phyloP scores from a whole-genome alignment of 2,329 filamentous ascomycete genomes.

The Corinectria fuckeliana region DNA sequence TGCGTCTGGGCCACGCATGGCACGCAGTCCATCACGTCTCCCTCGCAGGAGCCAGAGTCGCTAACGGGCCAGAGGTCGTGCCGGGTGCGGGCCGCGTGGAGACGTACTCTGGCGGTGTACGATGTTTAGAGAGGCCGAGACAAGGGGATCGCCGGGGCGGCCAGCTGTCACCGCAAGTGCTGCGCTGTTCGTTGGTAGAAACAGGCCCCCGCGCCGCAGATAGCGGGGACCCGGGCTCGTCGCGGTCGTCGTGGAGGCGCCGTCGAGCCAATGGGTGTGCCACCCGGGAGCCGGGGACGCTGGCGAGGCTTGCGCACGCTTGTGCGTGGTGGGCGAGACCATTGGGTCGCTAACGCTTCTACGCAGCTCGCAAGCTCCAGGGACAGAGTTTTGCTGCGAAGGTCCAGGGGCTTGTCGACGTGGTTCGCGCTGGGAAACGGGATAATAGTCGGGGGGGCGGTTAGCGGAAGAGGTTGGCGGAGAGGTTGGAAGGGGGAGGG shows the following conservation, averaged over 20 bases:
- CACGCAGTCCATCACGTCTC: no score
- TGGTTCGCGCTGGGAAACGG: neutral
- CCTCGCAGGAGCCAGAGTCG: slow-evolving; percentile 21
- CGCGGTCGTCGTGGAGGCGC: slow-evolving; percentile 11
- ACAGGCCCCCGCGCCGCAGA: slow-evolving; percentile 18
- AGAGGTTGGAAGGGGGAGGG: neutral
- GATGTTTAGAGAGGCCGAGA: slow-evolving; percentile 25
- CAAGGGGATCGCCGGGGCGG: slow-evolving; percentile 24
- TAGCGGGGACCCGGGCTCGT: slow-evolving; percentile 18
- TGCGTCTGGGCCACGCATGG: slow-evolving; percentile 26
- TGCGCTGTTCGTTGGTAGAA: slow-evolving; percentile 30
- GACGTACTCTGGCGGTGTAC: slow-evolving; percentile 38
- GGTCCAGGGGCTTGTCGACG: slow-evolving; percentile 6
- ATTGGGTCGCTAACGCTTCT: slow-evolving; percentile 30
- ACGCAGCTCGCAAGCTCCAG: neutral
- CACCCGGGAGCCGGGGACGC: slow-evolving; percentile 31
- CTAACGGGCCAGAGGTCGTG: slow-evolving; percentile 21
- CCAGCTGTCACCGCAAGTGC: slow-evolving; percentile 41
- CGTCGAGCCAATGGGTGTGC: slow-evolving; percentile 36
- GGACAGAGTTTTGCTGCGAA: neutral
- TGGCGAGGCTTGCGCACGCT: slow-evolving; percentile 28
- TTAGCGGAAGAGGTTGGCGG: slow-evolving; percentile 2
- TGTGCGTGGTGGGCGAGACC: slow-evolving; percentile 26
- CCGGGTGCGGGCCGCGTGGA: slow-evolving; percentile 37
- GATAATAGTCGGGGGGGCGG: neutral